Percentiles rank a stretch among this genome's conserved stretches.
These are phyloP conservation scores for Podaxis pistillaris DNA, from an alignment of 768 basidiomycete genomes.

Conservation along the genomic window DNA sequence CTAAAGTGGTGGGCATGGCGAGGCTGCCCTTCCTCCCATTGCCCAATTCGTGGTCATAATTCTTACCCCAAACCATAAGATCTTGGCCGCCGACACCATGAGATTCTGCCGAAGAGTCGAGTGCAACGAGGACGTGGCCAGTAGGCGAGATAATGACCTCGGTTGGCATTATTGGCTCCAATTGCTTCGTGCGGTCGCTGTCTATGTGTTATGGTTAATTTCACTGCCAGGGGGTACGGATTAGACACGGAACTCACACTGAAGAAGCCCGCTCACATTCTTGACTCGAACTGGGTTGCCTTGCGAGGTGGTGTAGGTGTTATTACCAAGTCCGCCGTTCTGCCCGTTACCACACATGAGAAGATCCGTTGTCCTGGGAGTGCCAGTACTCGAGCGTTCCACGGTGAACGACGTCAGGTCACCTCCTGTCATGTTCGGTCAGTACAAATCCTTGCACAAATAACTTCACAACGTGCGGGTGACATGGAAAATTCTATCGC, in stretches of 20 bases:
- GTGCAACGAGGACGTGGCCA: slow-evolving; percentile 72
- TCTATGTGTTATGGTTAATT: slow-evolving; percentile 39
- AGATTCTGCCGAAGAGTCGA: slow-evolving; percentile 57
- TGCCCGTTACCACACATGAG: slow-evolving; percentile 84
- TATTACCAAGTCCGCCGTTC: slow-evolving; percentile 75
- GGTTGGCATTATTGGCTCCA: slow-evolving; percentile 64
- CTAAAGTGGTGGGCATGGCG: slow-evolving; percentile 51
- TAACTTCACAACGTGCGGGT: background rate
- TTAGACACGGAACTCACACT: slow-evolving; percentile 58
- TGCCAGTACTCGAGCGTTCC: slow-evolving; percentile 39
- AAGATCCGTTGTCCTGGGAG: slow-evolving; percentile 38
- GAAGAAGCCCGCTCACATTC: slow-evolving; percentile 78
- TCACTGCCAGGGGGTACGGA: background rate
- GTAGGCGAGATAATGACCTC: slow-evolving; percentile 67
- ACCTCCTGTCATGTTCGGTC: slow-evolving; percentile 45
- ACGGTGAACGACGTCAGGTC: slow-evolving; percentile 78
- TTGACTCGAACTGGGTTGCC: slow-evolving; percentile 70
- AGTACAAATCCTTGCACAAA: background rate
- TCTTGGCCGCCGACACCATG: slow-evolving; percentile 60
- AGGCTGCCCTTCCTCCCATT: slow-evolving; percentile 67
- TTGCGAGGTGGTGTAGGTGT: slow-evolving; percentile 67
- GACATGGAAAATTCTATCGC: slow-evolving; percentile 17
- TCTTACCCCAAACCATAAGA: slow-evolving; percentile 71
- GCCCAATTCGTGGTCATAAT: slow-evolving; percentile 72
- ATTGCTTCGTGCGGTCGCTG: slow-evolving; percentile 56